Evolutionary conservation across 192 early-diverging fungal genomes (phyloP).

Genomic region (Umbelopsis isabellina): DNA sequence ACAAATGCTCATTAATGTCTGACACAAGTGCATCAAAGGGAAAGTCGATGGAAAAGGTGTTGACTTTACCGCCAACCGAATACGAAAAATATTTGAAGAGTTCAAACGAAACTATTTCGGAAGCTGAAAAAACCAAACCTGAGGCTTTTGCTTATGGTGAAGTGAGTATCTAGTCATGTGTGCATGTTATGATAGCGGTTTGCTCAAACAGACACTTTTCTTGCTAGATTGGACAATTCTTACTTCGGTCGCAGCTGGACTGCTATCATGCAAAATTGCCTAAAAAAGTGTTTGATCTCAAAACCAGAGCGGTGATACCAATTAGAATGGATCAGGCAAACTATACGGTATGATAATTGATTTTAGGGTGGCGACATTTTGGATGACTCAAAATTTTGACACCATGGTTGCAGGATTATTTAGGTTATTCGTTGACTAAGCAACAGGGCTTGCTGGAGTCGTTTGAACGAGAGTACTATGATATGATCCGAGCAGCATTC

Average conservation of each 20-base stretch:
- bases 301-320: slow-evolving; percentile 83
- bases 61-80: slow-evolving; percentile 69
- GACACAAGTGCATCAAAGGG: slow-evolving; percentile 52
- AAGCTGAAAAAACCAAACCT: slow-evolving; percentile 45
- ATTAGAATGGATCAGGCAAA: slow-evolving; percentile 82
- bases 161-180: slow-evolving; percentile 11
- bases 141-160: slow-evolving; percentile 74
- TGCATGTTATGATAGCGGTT: neutral
- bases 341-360: slow-evolving; percentile 55
- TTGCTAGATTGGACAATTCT: slow-evolving; percentile 63
- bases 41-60: slow-evolving; percentile 85
- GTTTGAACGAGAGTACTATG: slow-evolving; percentile 93
- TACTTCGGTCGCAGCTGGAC: slow-evolving; percentile 91
- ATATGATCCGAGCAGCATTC: slow-evolving; percentile 90
- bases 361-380: neutral
- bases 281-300: slow-evolving; percentile 87
- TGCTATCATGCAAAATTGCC: slow-evolving; percentile 77
- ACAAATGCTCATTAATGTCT: neutral
- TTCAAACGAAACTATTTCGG: slow-evolving; percentile 46
- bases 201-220: neutral
- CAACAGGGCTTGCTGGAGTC: slow-evolving; percentile 70
- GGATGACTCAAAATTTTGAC: neutral
- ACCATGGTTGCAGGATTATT: slow-evolving; percentile 38
- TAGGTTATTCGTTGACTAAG: slow-evolving; percentile 73
- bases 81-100: slow-evolving; percentile 70